Evolutionary conservation across 305 asterid genomes (phyloP), one percentile per base, ranked within the genome.

Genomic region (Ilex paraguariensis): DNA sequence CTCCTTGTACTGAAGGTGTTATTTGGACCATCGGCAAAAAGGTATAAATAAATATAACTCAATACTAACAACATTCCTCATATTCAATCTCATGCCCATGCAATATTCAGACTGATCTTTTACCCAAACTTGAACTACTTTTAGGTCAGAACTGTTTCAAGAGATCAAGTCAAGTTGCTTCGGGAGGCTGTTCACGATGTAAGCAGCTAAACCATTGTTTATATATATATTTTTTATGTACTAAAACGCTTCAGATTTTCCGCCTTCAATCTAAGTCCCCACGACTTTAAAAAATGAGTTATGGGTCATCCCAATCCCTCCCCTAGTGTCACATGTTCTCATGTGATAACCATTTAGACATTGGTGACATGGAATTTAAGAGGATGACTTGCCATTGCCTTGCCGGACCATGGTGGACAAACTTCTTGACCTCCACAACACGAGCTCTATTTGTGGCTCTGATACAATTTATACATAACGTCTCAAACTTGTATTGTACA

Each of bases 1-100:
- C 96, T 57, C 96, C 96, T 16, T 86, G 96, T 57, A 86, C 90
- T 0, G 81, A 86, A 81, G 88, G 92, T 6, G 95, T 88, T 16
- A 69, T 84, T 56, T 88, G 96, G 96, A 79, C 87, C 52, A 60
- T 88, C 57, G 78, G 71, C 54, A 70, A 50, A 67, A 73, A 71
- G 87, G 92, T 86, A 77, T 21, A 9, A 2, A 17, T 17, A 17
- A 17, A 17, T 17, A n/a, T n/a, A 17, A 17, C 21, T 40, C 12
- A 11, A 7, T 31, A 64, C 13, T 40, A 50, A 16, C 10, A 5
- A 64, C 33, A 13, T 51, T 28, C 7, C 11, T 10, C 28, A 10
- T 16, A 31, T 46, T 28, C 32, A 51, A 17, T 14, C 32, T 9
- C 55, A 28, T 3, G 42, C 53, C 31, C 14, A 4, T 17, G 21